A percentile compares a stretch with the other conserved stretches of the same genome.
Evolutionary conservation across 148 eudicot genomes (phyloP).

Genomic region (Drosera capensis): DNA sequence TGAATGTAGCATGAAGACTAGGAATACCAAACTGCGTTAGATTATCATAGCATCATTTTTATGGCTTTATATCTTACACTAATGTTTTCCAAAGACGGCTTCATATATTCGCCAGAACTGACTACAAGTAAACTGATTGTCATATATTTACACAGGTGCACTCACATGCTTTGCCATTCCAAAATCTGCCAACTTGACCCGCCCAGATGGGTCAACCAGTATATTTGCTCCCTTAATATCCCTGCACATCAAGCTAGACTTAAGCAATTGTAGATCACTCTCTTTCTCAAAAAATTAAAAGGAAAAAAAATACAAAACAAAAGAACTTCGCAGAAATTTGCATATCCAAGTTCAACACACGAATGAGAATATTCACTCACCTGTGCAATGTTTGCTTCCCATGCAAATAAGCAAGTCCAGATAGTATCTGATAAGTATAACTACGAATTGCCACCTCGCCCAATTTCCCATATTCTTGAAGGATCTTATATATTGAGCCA

Average conservation of each 20-base stretch:
- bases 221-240: slow-evolving; percentile 99
- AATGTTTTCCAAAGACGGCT: no score
- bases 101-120: no score
- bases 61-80: no score
- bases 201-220: slow-evolving; percentile 92
- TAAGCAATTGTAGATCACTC: neutral
- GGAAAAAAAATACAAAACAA: neutral
- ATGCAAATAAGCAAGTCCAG: slow-evolving; percentile 93
- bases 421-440: slow-evolving; percentile 80
- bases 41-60: no score
- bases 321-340: slow-evolving; percentile 4
- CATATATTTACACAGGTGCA: slow-evolving; percentile 2
- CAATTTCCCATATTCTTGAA: slow-evolving; percentile 85
- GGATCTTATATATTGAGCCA: slow-evolving; percentile 91
- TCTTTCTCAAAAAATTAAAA: neutral
- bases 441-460: slow-evolving; percentile 87
- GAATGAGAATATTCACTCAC: slow-evolving; percentile 20
- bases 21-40: no score
- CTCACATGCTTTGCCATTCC: slow-evolving; percentile 99
- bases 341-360: neutral
- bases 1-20: no score
- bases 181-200: slow-evolving; percentile 90
- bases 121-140: no score
- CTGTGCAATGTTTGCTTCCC: slow-evolving; percentile 80
- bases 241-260: slow-evolving; percentile 26